Conservation (phyloP, 2,329 filamentous ascomycete species). For the Alternaria solani region DNA sequence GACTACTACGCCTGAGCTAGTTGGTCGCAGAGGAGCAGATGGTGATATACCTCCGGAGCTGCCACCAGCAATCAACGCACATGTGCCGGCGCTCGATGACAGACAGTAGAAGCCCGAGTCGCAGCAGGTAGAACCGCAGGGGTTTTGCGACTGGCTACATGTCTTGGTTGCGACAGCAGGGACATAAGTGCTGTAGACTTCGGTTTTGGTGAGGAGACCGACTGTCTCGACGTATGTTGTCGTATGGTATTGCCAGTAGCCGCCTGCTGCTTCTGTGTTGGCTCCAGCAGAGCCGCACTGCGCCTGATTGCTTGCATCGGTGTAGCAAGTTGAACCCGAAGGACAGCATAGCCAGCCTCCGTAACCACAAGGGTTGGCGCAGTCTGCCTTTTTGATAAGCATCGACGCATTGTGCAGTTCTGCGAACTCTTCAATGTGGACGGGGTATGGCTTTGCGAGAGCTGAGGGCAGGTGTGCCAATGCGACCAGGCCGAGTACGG, state of each 20-base stretch:
- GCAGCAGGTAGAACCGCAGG: slow-evolving; percentile 76
- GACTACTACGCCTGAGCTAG: slow-evolving; percentile 63
- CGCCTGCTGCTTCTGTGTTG: slow-evolving; percentile 36
- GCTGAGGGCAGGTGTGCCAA: slow-evolving; percentile 61
- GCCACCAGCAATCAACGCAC: slow-evolving; percentile 62
- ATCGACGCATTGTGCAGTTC: slow-evolving; percentile 43
- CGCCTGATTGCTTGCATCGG: slow-evolving; percentile 47
- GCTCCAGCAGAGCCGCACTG: slow-evolving; percentile 40
- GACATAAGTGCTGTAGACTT: slow-evolving; percentile 58
- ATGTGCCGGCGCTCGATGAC: slow-evolving; percentile 58
- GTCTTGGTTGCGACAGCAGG: slow-evolving; percentile 32
- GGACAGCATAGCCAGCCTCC: slow-evolving; percentile 49
- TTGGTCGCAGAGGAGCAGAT: slow-evolving; percentile 61
- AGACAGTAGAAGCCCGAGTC: slow-evolving; percentile 72
- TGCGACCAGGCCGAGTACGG: slow-evolving; percentile 59
- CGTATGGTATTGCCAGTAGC: slow-evolving; percentile 66
- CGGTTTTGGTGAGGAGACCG: slow-evolving; percentile 62
- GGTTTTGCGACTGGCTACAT: slow-evolving; percentile 63
- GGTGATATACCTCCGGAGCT: slow-evolving; percentile 56
- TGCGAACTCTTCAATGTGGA: slow-evolving; percentile 36
- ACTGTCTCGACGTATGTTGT: slow-evolving; percentile 64
- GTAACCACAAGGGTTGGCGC: slow-evolving; percentile 42
- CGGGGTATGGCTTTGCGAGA: slow-evolving; percentile 51
- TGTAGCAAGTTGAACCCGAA: slow-evolving; percentile 39
- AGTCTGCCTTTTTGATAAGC: slow-evolving; percentile 31